These are phyloP conservation scores for Naganishia randhawae DNA, from an alignment of 768 basidiomycete species.

Conservation along the genomic window DNA sequence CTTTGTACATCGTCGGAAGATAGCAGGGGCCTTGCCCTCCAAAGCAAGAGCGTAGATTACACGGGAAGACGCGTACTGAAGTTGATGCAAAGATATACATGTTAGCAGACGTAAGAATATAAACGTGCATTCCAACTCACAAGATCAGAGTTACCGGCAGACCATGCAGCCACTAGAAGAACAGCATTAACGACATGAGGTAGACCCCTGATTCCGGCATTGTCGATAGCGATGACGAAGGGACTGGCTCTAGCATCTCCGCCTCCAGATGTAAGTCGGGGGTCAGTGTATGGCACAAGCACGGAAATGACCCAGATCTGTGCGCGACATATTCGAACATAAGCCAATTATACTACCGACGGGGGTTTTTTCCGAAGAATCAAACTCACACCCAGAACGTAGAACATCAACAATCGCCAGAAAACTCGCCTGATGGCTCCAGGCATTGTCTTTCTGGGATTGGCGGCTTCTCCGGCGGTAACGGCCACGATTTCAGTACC, in stretches of 20 bases:
- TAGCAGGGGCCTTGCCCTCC: constrained; percentile 55
- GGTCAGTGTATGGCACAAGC: constrained; percentile 46
- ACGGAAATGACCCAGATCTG: constrained; percentile 43
- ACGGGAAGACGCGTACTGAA: constrained; percentile 53
- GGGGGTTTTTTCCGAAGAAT: neutral
- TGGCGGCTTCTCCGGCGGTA: constrained; percentile 34
- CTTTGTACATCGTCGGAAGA: constrained; percentile 48
- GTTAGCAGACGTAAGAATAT: neutral
- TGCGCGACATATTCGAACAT: neutral
- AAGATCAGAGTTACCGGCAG: constrained; percentile 51
- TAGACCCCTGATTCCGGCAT: constrained; percentile 48
- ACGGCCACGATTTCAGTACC: constrained; percentile 46
- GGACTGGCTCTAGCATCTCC: constrained; percentile 46
- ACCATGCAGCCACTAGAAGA: constrained; percentile 50
- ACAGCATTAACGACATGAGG: constrained; percentile 50
- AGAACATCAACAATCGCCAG: constrained; percentile 48
- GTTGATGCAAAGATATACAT: too few species aligned
- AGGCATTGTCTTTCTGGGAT: constrained; percentile 47
- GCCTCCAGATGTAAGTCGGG: constrained; percentile 36
- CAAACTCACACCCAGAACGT: constrained; percentile 37
- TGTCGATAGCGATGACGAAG: constrained; percentile 50
- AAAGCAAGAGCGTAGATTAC: constrained; percentile 56
- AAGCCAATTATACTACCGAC: neutral
- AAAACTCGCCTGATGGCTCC: constrained; percentile 49
- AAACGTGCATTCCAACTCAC: neutral